Conservation (phyloP, 1,284 basidiomycete genomes). For the Schizophyllum commune region DNA sequence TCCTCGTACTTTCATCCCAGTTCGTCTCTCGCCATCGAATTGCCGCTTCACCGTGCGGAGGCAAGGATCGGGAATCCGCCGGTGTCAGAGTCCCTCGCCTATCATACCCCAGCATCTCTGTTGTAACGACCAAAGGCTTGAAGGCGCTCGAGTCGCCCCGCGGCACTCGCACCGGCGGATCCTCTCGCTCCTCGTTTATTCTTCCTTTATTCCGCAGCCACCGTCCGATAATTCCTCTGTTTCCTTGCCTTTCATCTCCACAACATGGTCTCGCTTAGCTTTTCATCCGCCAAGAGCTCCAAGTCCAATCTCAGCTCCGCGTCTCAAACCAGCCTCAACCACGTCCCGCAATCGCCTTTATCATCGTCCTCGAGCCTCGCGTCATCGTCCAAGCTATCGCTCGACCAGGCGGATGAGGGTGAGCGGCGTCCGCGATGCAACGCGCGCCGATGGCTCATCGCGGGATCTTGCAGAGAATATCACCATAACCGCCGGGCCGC, state of each 20-base stretch:
- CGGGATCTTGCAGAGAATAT: constrained; percentile 45
- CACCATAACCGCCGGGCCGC: constrained; percentile 51
- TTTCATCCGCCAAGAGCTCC: neutral
- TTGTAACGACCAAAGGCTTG: neutral
- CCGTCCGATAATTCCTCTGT: neutral
- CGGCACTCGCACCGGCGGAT: neutral
- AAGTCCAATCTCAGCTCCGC: constrained; percentile 21
- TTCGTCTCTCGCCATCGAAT: neutral
- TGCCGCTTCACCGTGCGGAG: neutral
- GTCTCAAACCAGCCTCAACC: constrained; percentile 27
- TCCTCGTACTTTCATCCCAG: neutral
- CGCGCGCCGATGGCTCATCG: constrained; percentile 13
- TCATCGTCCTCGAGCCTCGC: constrained; percentile 33
- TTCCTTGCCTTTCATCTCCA: neutral
- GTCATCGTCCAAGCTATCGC: constrained; percentile 47
- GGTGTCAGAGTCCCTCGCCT: neutral
- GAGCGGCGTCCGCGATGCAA: constrained; percentile 14
- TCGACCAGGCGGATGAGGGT: constrained; percentile 56
- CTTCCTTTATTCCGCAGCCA: neutral
- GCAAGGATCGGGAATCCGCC: neutral
- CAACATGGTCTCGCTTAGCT: neutral
- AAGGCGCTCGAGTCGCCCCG: neutral
- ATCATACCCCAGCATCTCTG: neutral
- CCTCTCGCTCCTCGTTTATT: neutral
- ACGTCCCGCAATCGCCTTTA: constrained; percentile 32